These are phyloP conservation scores for Panicum virgatum DNA, from an alignment of 202 grass and related monocot species.

Conservation along the genomic window DNA sequence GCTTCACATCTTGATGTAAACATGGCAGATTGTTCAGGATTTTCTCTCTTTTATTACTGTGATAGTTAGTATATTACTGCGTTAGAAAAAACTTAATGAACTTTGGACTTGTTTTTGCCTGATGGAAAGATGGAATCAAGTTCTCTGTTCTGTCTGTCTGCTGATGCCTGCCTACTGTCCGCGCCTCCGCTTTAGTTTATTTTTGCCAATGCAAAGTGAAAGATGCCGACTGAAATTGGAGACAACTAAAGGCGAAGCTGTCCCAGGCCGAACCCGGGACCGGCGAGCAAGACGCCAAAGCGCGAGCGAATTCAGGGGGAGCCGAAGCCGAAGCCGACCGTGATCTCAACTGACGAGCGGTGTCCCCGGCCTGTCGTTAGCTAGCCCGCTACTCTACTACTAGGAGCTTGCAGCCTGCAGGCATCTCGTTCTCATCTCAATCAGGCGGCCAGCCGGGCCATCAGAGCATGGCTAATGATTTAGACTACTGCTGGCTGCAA, in stretches of 20 bases:
- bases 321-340: slow-evolving; percentile 25
- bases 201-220: slow-evolving; percentile 1
- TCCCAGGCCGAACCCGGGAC: background rate
- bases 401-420: background rate
- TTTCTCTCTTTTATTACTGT: background rate
- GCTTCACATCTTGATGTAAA: background rate
- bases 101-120: background rate
- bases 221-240: background rate
- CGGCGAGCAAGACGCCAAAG: slow-evolving; percentile 13
- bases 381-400: background rate
- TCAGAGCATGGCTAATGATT: too few relatives aligned
- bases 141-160: background rate
- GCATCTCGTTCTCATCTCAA: background rate
- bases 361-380: slow-evolving; percentile 25
- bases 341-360: slow-evolving; percentile 45
- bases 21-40: background rate
- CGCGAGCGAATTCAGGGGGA: slow-evolving; percentile 29
- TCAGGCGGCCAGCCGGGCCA: too few relatives aligned
- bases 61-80: background rate
- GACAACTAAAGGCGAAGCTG: slow-evolving; percentile 22
- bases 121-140: background rate
- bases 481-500: too few relatives aligned
- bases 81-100: background rate
- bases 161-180: background rate
- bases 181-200: background rate